Base-by-base conservation (phyloP, 495 filamentous ascomycete genomes). In the Clavariopsis aquatica region DNA sequence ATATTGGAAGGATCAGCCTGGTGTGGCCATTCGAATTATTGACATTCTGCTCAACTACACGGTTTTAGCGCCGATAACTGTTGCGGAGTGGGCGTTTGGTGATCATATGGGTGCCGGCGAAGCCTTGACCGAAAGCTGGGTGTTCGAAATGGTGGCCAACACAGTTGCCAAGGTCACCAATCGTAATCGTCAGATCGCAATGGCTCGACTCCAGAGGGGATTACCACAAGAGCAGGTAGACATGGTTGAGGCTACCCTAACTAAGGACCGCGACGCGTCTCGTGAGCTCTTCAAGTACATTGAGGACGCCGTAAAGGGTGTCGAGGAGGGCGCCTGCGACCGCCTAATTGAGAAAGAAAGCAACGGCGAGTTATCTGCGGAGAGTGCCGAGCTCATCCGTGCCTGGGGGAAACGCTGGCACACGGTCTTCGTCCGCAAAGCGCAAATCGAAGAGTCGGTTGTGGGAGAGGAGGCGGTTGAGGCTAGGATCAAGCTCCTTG, bases 31-130 rank as follows among this genome's bases (percentile, higher is more conserved):
- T 70, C 89, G 89, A 69, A 93, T 99, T 69, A 83, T 98, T 58
- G 94, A 99, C 80, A 98, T 96, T 78, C 82, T 99, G 3, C 87
- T 99, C 27, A 99, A 99, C 74, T 99, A 98, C 79, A 92, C 89
- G 36, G 95, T 99, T 64, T 82, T 99, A 8, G 89, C 85, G 10
- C 94, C 94, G 0, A 75, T 83, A 34, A 85, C 85, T 28, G 92
- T 99, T 45, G 81, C 96, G 61, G 84, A 93, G 71, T 99, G 95
- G 95, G 91, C 89, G 1, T 76, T 98, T 2, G 77, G 82, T 28
- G 83, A 88, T 61, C 78, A 83, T 51, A 74, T 86, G 20, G 83
- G 81, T 22, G 81, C 86, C 29, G 91, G 90, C 26, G 81, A 84
- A 24, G 83, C 85, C 1, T 86, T 99, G 19, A 80, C 87, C 20